phyloP scores from a whole-genome alignment of 2,329 filamentous ascomycete genomes.

The Beauveria bassiana region DNA sequence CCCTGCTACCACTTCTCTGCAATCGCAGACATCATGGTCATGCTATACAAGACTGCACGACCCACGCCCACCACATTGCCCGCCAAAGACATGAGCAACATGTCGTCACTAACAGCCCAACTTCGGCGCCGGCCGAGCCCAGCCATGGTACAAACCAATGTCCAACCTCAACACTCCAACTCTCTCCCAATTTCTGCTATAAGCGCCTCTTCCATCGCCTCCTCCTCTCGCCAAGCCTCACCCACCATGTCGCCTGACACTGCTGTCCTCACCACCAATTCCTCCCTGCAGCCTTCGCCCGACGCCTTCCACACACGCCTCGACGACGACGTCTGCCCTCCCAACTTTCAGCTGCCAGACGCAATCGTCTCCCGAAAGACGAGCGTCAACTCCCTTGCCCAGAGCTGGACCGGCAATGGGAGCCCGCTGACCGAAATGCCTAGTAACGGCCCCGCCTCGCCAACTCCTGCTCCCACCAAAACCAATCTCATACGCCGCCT shows the following conservation, averaged over 20 bases:
- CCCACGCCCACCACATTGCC: conserved; percentile 15
- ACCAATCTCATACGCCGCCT: conserved; percentile 67
- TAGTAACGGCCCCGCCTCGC: conserved; percentile 11
- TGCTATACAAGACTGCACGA: conserved; percentile 9
- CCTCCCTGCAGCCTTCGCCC: conserved; percentile 60
- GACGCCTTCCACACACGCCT: conserved; percentile 48
- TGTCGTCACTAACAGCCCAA: conserved; percentile 34
- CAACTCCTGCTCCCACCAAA: conserved; percentile 24
- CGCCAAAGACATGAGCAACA: conserved; percentile 25
- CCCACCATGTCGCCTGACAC: conserved; percentile 50
- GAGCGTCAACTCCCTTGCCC: conserved; percentile 56
- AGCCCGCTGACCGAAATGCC: conserved; percentile 43
- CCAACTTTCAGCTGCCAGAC: conserved; percentile 64
- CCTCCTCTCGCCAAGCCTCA: conserved; percentile 47
- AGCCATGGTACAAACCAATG: conserved; percentile 39
- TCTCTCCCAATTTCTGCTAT: conserved; percentile 44
- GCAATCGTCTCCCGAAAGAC: conserved; percentile 55
- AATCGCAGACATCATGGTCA: conserved; percentile 4
- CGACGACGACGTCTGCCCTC: conserved; percentile 43
- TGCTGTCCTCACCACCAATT: conserved; percentile 46
- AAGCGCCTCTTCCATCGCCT: conserved; percentile 48
- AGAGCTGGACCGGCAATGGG: conserved; percentile 48
- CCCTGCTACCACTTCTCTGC: not conserved
- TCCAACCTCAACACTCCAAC: conserved; percentile 30
- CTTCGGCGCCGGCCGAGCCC: conserved; percentile 37